phyloP scores from a whole-genome alignment of 2,329 filamentous ascomycete species.

The Cercospora berteroae region DNA sequence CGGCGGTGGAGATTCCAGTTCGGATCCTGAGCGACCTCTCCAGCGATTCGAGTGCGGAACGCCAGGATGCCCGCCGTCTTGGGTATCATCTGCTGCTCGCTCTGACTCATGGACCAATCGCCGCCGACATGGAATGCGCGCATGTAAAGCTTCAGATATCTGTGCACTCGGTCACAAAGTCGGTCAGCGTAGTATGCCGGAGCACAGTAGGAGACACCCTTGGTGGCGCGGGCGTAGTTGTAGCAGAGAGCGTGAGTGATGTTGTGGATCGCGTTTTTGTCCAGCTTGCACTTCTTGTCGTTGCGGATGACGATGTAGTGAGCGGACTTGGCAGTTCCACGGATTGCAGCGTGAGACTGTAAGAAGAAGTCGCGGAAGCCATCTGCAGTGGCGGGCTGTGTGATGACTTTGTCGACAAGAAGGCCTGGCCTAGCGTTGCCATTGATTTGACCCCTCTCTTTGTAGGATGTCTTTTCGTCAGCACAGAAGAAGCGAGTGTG shows the following conservation, averaged over 20 bases:
- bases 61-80: background rate
- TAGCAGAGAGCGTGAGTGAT: constrained; percentile 38
- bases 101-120: background rate
- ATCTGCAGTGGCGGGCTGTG: constrained; percentile 11
- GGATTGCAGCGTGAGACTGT: constrained; percentile 35
- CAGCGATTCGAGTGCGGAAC: background rate
- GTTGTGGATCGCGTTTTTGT: constrained; percentile 20
- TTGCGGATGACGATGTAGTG: constrained; percentile 39
- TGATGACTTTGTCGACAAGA: constrained; percentile 36
- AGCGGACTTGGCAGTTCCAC: constrained; percentile 35
- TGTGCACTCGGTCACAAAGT: constrained; percentile 40
- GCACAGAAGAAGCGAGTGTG: constrained; percentile 42
- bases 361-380: constrained; percentile 38
- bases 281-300: constrained; percentile 8
- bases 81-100: no score
- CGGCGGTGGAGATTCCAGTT: background rate
- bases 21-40: background rate
- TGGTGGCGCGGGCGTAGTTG: constrained; percentile 37
- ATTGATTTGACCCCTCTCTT: background rate
- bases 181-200: constrained; percentile 44
- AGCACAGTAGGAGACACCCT: constrained; percentile 38
- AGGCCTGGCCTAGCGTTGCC: constrained; percentile 32
- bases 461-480: constrained; percentile 20
- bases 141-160: constrained; percentile 29
- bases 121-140: constrained; percentile 14